Evolutionary conservation across 176 grass and related monocot genomes (phyloP).

Genomic region (Aegilops bicornis): DNA sequence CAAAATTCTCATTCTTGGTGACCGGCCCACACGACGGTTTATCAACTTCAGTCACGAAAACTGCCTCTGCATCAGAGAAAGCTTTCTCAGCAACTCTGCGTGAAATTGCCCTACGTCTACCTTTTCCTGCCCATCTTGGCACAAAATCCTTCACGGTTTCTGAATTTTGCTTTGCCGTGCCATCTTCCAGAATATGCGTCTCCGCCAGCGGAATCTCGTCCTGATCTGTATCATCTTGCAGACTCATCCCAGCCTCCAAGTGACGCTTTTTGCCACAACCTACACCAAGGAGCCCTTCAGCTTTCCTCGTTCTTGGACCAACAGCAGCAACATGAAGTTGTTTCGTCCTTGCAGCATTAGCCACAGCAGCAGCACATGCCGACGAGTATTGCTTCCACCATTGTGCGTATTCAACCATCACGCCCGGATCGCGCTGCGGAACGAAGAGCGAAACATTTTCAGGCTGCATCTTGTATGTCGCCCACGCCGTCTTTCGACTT

Average conservation of each 20-base stretch:
- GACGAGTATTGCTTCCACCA: constrained; percentile 56
- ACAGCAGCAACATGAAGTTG: neutral
- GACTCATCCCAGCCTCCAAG: neutral
- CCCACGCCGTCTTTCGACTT: constrained; percentile 60
- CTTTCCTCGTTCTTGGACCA: neutral
- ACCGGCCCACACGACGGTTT: neutral
- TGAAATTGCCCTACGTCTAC: neutral
- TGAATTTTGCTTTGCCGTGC: neutral
- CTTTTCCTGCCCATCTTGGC: constrained; percentile 7
- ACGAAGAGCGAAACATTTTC: constrained; percentile 55
- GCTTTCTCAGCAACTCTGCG: neutral
- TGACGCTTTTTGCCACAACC: neutral
- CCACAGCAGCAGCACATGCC: neutral
- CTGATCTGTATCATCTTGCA: neutral
- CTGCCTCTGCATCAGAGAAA: neutral
- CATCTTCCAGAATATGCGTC: neutral
- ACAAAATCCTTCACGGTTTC: neutral
- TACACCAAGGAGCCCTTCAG: neutral
- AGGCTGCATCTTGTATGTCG: constrained; percentile 55
- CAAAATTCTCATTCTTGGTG: neutral
- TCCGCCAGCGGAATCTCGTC: neutral
- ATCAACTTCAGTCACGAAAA: neutral
- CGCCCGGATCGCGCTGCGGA: constrained; percentile 50
- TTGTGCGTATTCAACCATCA: constrained; percentile 39
- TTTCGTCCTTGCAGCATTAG: neutral